Base-by-base conservation (phyloP, 371 early-diverging fungal genomes). In the Apophysomyces trapeziformis region DNA sequence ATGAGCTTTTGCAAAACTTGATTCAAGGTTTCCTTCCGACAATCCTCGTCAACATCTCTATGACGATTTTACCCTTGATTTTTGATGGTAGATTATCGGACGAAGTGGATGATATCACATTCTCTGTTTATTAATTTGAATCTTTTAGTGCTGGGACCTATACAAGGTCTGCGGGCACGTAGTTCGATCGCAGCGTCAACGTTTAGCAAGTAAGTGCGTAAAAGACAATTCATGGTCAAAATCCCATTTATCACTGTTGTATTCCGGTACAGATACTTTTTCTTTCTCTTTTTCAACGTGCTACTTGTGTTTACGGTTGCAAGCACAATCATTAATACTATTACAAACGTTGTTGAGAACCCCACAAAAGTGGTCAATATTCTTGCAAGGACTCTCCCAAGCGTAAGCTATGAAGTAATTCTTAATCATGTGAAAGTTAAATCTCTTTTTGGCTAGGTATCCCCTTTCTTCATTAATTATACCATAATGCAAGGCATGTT, bases 221-320 rank as follows among this genome's bases (percentile, higher is more conserved):
- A 6, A 9, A 16, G 38, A 61, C 21, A 46, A 26, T 26, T 2
- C 32, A 26, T 26, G 32, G 32, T 26, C 32, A 26, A 26, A 3
- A 26, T 2, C 32, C 32, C 2, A 2, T 26, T 26, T 47, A 35
- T n/a, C 37, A 36, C 50, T 36, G 45, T 36, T 21, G 18, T 9
- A 26, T 26, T 26, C 32, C 14, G 14, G 2, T n/a, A 2, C 54
- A 92, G 92, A 73, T 93, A 94, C 74, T 96, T 92, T 74, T 89
- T 90, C 60, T 96, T 95, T 66, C 85, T 90, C 44, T 70, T 96
- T n/a, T 91, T 93, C 85, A 96, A 95, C 75, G 90, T 95, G 11
- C 74, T 97, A 38, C 77, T 97, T 44, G 87, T 95, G 8, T 92
- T 93, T 69, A 89, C 92, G n/a, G 75, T 95, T 38, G 91, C 88